Percentiles rank a stretch among this genome's conserved stretches.
phyloP scores from a whole-genome alignment of 495 filamentous ascomycete genomes.

The Sporormia fimetaria region DNA sequence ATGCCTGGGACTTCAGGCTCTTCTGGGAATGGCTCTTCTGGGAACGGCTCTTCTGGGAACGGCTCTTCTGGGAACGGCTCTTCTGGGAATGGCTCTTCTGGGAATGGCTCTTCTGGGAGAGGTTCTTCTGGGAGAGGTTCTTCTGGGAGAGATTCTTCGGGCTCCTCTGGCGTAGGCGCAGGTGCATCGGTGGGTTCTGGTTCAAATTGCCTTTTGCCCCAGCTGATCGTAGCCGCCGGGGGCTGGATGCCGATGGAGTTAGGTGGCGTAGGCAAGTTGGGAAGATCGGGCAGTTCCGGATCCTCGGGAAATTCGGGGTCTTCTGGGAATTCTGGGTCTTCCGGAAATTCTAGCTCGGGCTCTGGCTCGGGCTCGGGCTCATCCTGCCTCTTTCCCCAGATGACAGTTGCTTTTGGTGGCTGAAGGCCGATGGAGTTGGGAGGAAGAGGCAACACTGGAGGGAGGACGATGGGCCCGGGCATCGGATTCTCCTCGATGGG shows the following conservation, averaged over 20 bases:
- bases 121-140: background rate
- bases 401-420: constrained; percentile 7
- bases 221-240: constrained; percentile 7
- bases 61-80: constrained; percentile 1
- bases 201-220: constrained; percentile 6
- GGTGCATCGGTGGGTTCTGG: background rate
- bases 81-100: background rate
- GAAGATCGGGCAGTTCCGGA: background rate
- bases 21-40: constrained; percentile 1
- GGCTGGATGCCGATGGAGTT: constrained; percentile 7
- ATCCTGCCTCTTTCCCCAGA: constrained; percentile 9
- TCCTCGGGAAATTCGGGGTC: no score
- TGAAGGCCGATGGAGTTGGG: background rate
- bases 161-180: background rate
- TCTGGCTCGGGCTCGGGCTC: background rate
- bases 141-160: constrained; percentile 2
- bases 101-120: constrained; percentile 1
- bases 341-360: constrained; percentile 1
- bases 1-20: background rate
- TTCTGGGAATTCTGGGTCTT: background rate
- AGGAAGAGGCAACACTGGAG: constrained; percentile 2
- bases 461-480: background rate
- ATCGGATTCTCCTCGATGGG: background rate
- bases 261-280: background rate
- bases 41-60: background rate